These are phyloP conservation scores for Forsythia suspensa DNA, from an alignment of 257 asterid genomes.

Conservation along the genomic window DNA sequence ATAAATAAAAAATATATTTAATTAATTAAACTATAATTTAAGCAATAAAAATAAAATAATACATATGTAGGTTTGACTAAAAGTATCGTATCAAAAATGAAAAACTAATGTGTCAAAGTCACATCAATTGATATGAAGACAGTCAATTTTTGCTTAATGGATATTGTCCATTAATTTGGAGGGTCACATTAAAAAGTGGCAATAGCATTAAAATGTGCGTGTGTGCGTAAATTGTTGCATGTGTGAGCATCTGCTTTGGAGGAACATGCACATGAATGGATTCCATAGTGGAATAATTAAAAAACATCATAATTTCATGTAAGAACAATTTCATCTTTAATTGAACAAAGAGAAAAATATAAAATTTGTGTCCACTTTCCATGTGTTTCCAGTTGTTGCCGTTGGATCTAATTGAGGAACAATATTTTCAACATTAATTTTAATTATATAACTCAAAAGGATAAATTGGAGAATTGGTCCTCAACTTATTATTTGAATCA, in stretches of 20 bases:
- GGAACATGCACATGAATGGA: conserved; percentile 29
- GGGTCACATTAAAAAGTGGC: background rate
- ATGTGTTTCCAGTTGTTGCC: conserved; percentile 57
- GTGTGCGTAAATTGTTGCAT: conserved; percentile 11
- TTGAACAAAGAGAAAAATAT: conserved; percentile 7
- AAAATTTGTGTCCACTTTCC: conserved; percentile 34
- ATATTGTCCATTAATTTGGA: too few relatives aligned
- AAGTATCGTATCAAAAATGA: too few relatives aligned
- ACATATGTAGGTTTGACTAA: too few relatives aligned
- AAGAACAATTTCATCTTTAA: conserved; percentile 17
- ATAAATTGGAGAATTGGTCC: background rate
- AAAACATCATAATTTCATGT: conserved; percentile 24
- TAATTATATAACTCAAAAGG: background rate
- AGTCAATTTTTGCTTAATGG: too few relatives aligned
- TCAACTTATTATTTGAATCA: background rate
- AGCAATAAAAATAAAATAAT: too few relatives aligned
- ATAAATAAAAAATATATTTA: too few relatives aligned
- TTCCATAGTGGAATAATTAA: conserved; percentile 30
- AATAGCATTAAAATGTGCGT: conserved; percentile 1
- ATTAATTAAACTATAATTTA: too few relatives aligned
- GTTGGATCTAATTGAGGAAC: conserved; percentile 16
- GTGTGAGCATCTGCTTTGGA: conserved; percentile 27
- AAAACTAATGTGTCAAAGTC: too few relatives aligned
- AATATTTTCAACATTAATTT: background rate
- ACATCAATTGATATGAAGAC: too few relatives aligned